Conservation (phyloP, 2,329 filamentous ascomycete species). For the Stemphylium beticola region DNA sequence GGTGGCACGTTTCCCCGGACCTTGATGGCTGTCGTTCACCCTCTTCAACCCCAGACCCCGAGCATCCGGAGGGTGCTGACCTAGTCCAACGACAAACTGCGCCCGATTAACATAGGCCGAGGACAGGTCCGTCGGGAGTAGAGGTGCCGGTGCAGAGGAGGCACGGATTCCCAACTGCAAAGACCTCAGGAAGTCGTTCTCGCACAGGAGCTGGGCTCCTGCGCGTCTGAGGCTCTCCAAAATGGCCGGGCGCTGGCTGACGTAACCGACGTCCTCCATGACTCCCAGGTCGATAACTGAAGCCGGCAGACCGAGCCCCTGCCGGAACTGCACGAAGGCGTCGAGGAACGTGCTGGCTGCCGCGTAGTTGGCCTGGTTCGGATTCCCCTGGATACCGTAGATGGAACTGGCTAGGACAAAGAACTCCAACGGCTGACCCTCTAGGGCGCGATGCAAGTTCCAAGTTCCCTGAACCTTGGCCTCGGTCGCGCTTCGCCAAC, state of each 20-base stretch:
- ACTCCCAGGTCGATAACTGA: not conserved
- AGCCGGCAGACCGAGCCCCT: slow-evolving; percentile 45
- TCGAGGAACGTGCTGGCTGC: slow-evolving; percentile 48
- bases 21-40: too few relatives aligned
- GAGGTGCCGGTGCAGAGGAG: too few relatives aligned
- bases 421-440: slow-evolving; percentile 20
- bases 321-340: slow-evolving; percentile 46
- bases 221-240: too few relatives aligned
- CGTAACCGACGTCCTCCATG: not conserved
- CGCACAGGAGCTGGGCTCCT: too few relatives aligned
- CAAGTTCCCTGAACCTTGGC: slow-evolving; percentile 43
- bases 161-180: too few relatives aligned
- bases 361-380: slow-evolving; percentile 20
- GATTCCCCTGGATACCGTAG: not conserved
- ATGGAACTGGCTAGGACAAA: slow-evolving; percentile 25
- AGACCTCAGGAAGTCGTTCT: too few relatives aligned
- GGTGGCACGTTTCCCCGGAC: too few relatives aligned
- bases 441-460: slow-evolving; percentile 24
- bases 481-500: slow-evolving; percentile 4
- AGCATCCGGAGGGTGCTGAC: not conserved
- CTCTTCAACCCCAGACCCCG: too few relatives aligned
- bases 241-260: not conserved
- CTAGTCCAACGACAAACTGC: too few relatives aligned
- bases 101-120: too few relatives aligned
- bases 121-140: too few relatives aligned